These are phyloP conservation scores for Combretum micranthum DNA, from an alignment of 345 rosid genomes.

Conservation along the genomic window DNA sequence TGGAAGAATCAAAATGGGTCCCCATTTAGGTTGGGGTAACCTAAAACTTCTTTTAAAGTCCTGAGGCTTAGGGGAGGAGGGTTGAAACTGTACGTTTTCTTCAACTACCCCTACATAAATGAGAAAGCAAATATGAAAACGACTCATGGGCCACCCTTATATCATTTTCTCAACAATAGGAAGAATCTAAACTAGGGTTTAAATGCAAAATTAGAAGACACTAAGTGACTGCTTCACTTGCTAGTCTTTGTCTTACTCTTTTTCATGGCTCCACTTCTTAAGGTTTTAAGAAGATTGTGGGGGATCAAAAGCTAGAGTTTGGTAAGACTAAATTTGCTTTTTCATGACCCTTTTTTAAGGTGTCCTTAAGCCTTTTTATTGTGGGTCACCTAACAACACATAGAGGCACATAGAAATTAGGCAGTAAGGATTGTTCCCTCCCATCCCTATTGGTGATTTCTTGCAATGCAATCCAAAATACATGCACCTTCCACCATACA, in stretches of 20 bases:
- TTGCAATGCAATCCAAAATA: too few species aligned
- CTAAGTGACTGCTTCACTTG: too few species aligned
- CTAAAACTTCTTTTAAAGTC: conserved; percentile 17
- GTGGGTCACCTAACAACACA: too few species aligned
- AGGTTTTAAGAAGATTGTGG: background rate
- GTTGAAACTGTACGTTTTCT: conserved; percentile 19
- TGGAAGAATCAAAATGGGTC: conserved; percentile 23
- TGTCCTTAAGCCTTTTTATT: too few species aligned
- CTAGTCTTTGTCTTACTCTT: background rate
- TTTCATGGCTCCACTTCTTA: conserved; percentile 7
- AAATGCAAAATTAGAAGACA: background rate
- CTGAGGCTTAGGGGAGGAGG: background rate
- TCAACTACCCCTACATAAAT: conserved; percentile 25
- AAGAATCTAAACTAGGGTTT: background rate
- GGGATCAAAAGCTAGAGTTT: background rate
- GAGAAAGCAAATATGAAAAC: conserved; percentile 9
- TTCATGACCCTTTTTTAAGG: too few species aligned
- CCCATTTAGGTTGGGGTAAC: conserved; percentile 33
- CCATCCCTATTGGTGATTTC: too few species aligned
- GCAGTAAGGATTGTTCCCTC: too few species aligned
- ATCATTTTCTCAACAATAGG: conserved; percentile 15
- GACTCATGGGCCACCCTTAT: conserved; percentile 21
- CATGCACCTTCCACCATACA: too few species aligned
- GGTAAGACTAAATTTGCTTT: background rate
- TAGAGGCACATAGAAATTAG: too few species aligned